Percentiles rank a stretch among this genome's conserved stretches.
These are phyloP conservation scores for Bipolaris victoriae DNA, from an alignment of 2,329 filamentous ascomycete genomes.

Conservation along the genomic window DNA sequence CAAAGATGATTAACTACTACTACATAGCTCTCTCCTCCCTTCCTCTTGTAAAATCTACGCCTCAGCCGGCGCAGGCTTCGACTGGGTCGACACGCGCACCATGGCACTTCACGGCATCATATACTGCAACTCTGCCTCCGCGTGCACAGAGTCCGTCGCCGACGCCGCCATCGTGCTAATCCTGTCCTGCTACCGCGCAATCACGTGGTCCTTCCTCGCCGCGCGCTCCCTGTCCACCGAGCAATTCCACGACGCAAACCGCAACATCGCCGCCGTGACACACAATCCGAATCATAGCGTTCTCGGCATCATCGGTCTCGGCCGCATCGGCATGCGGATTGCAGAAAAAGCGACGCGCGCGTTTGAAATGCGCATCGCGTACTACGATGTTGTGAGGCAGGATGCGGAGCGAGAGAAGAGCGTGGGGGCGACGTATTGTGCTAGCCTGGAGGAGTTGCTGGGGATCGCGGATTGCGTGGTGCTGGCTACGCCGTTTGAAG, in stretches of 20 bases:
- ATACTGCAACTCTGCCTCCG: slow-evolving; percentile 75
- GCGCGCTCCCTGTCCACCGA: slow-evolving; percentile 55
- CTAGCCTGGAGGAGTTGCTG: slow-evolving; percentile 60
- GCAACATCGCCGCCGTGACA: slow-evolving; percentile 63
- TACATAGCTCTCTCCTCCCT: slow-evolving; percentile 39
- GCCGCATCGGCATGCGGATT: slow-evolving; percentile 60
- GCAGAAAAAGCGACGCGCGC: slow-evolving; percentile 63
- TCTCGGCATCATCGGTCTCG: slow-evolving; percentile 72
- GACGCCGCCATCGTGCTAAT: slow-evolving; percentile 74
- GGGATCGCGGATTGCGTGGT: slow-evolving; percentile 64
- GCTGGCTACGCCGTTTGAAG: slow-evolving; percentile 64
- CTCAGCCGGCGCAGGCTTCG: slow-evolving; percentile 66
- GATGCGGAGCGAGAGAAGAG: slow-evolving; percentile 50
- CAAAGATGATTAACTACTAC: too few relatives aligned
- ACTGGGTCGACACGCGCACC: slow-evolving; percentile 66
- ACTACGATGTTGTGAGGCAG: slow-evolving; percentile 65
- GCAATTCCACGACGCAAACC: slow-evolving; percentile 65
- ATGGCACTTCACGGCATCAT: slow-evolving; percentile 68
- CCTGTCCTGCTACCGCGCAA: slow-evolving; percentile 70
- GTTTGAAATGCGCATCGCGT: slow-evolving; percentile 71
- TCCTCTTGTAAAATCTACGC: slow-evolving; percentile 62
- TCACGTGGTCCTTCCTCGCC: slow-evolving; percentile 68
- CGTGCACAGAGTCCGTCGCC: slow-evolving; percentile 74
- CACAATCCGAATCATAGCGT: slow-evolving; percentile 67
- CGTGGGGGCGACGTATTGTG: slow-evolving; percentile 62